Evolutionary conservation across 148 eudicot genomes (phyloP).

Genomic region (Selenicereus undatus): DNA sequence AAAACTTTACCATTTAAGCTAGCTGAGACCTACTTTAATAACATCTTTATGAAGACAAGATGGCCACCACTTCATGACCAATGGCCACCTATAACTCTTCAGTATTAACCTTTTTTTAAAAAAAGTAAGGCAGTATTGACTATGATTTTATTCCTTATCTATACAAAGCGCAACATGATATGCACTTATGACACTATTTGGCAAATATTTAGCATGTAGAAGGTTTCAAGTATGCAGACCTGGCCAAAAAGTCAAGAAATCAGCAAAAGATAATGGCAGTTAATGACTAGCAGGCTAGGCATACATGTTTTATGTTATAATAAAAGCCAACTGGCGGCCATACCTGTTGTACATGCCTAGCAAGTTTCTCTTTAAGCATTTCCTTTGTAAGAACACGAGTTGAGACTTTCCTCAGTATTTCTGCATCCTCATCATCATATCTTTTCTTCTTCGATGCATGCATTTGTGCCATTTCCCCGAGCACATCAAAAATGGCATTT

Average conservation of each 20-base stretch:
- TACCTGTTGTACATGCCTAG: slow-evolving; percentile 94
- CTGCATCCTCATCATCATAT: slow-evolving; percentile 58
- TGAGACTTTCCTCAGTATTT: slow-evolving; percentile 66
- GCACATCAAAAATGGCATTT: slow-evolving; percentile 67
- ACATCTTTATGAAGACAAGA: too few relatives aligned
- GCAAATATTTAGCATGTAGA: neutral
- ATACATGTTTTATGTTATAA: neutral
- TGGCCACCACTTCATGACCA: too few relatives aligned
- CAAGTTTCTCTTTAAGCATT: slow-evolving; percentile 72
- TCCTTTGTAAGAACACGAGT: slow-evolving; percentile 50
- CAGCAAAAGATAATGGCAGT: neutral
- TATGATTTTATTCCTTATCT: neutral
- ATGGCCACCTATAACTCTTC: too few relatives aligned
- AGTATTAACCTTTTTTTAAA: too few relatives aligned
- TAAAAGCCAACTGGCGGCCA: slow-evolving; percentile 10
- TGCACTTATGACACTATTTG: neutral
- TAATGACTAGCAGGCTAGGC: neutral
- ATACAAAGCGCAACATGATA: neutral
- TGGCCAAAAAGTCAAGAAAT: neutral
- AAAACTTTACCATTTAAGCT: too few relatives aligned
- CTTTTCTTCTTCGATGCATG: slow-evolving; percentile 68
- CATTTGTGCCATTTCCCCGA: slow-evolving; percentile 56
- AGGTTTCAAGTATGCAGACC: neutral
- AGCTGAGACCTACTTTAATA: too few relatives aligned
- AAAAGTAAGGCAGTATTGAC: too few relatives aligned